These are phyloP conservation scores for Triangularia verruculosa DNA, from an alignment of 2,329 filamentous ascomycete species.

Conservation along the genomic window DNA sequence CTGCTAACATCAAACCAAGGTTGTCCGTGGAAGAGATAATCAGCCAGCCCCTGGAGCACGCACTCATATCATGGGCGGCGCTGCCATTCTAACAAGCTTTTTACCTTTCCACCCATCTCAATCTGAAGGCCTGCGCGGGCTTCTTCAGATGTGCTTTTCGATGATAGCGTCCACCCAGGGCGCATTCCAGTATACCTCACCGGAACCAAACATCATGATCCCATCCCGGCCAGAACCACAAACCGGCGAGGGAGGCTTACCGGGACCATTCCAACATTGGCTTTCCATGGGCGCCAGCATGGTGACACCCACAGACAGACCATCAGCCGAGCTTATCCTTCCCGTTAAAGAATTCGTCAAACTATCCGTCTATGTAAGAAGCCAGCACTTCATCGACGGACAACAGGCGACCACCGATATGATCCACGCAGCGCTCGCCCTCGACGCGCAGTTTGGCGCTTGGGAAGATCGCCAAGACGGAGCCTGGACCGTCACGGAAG, in stretches of 20 bases:
- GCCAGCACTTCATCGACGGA: conserved; percentile 38
- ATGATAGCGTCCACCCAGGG: conserved; percentile 41
- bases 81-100: conserved; percentile 52
- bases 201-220: conserved; percentile 21
- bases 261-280: conserved; percentile 43
- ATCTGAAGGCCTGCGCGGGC: conserved; percentile 47
- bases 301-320: conserved; percentile 38
- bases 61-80: conserved; percentile 58
- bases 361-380: conserved; percentile 37
- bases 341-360: conserved; percentile 41
- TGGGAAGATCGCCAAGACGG: conserved; percentile 36
- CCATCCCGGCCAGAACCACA: conserved; percentile 31
- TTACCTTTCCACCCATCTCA: conserved; percentile 38
- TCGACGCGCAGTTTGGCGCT: conserved; percentile 40
- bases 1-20: conserved; percentile 26
- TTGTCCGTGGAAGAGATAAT: conserved; percentile 44
- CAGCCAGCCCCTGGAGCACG: conserved; percentile 50
- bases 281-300: conserved; percentile 38
- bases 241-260: conserved; percentile 34
- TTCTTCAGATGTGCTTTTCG: conserved; percentile 55
- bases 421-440: conserved; percentile 38
- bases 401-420: conserved; percentile 34
- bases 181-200: conserved; percentile 15
- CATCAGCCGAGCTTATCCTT: conserved; percentile 40
- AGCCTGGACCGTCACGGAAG: conserved; percentile 39